Conservation (phyloP, 73 alveolate genomes). For the Uronychia setigera region DNA sequence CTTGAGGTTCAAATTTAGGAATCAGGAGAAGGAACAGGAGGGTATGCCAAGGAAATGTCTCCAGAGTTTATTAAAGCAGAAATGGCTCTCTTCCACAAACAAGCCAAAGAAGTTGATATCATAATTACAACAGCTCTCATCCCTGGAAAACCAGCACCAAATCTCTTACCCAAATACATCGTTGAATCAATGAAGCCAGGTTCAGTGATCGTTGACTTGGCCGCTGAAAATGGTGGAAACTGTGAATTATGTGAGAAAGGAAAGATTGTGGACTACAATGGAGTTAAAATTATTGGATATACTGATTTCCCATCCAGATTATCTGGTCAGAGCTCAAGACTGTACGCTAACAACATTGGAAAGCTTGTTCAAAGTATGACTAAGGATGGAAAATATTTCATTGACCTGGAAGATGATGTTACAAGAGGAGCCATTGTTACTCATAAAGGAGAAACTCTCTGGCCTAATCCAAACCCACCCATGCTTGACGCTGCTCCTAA, state of each 20-base stretch:
- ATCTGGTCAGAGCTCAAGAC: constrained; percentile 63
- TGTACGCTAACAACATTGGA: constrained; percentile 74
- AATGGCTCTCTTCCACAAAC: constrained; percentile 62
- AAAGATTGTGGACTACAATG: constrained; percentile 53
- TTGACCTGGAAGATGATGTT: constrained; percentile 62
- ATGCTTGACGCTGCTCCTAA: constrained; percentile 21
- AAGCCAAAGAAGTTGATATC: constrained; percentile 71
- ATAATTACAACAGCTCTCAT: constrained; percentile 80
- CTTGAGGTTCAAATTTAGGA: constrained; percentile 62
- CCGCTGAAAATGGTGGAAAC: constrained; percentile 89
- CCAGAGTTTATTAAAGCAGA: constrained; percentile 61
- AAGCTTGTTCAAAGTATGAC: constrained; percentile 45
- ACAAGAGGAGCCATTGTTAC: constrained; percentile 43
- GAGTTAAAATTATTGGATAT: constrained; percentile 84
- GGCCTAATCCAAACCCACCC: constrained; percentile 64
- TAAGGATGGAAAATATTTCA: constrained; percentile 36
- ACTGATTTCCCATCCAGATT: constrained; percentile 79
- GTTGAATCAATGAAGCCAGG: constrained; percentile 81
- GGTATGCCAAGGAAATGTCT: constrained; percentile 77
- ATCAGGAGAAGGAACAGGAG: constrained; percentile 64
- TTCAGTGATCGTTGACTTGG: constrained; percentile 78
- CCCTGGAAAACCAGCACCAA: constrained; percentile 86
- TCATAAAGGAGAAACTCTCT: constrained; percentile 44
- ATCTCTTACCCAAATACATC: constrained; percentile 60
- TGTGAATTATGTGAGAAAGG: constrained; percentile 70